These are phyloP conservation scores for Kregervanrija pseudodelftensis DNA, from an alignment of 805 yeast genomes.

Conservation along the genomic window DNA sequence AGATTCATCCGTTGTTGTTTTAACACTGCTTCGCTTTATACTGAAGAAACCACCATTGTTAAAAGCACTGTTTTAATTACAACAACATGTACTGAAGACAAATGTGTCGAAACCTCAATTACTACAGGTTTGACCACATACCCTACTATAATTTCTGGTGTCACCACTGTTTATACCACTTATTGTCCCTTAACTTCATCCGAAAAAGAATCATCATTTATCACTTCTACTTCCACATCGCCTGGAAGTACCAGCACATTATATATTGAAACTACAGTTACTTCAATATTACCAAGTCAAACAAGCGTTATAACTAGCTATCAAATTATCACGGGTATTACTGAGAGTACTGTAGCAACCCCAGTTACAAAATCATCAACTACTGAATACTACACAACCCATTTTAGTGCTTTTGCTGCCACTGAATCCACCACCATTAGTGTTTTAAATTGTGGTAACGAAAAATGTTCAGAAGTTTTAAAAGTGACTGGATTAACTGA, in stretches of 20 bases:
- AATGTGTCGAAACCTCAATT: background rate
- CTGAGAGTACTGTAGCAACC: slow-evolving; percentile 11
- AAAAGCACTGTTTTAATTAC: background rate
- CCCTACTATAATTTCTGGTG: slow-evolving; percentile 27
- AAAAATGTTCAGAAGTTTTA: slow-evolving; percentile 23
- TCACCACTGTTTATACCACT: slow-evolving; percentile 31
- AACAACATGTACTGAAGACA: slow-evolving; percentile 2
- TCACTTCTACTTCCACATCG: background rate
- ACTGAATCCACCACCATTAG: slow-evolving; percentile 28
- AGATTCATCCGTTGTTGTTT: slow-evolving; percentile 7
- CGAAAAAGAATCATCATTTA: background rate
- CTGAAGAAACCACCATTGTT: background rate
- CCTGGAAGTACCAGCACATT: background rate
- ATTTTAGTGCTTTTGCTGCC: background rate
- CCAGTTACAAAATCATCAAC: background rate
- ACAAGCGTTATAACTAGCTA: too few species aligned
- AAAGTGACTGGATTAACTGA: slow-evolving; percentile 15
- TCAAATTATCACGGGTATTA: slow-evolving; percentile 7
- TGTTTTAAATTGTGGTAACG: slow-evolving; percentile 7
- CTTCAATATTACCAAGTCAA: slow-evolving; percentile 2
- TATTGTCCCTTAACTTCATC: slow-evolving; percentile 26
- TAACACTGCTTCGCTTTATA: background rate
- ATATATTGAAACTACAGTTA: background rate
- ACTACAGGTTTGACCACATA: slow-evolving; percentile 4
- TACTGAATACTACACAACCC: background rate